phyloP scores from a whole-genome alignment of 1,139 yeast species.

The Sporopachydermia cereana region DNA sequence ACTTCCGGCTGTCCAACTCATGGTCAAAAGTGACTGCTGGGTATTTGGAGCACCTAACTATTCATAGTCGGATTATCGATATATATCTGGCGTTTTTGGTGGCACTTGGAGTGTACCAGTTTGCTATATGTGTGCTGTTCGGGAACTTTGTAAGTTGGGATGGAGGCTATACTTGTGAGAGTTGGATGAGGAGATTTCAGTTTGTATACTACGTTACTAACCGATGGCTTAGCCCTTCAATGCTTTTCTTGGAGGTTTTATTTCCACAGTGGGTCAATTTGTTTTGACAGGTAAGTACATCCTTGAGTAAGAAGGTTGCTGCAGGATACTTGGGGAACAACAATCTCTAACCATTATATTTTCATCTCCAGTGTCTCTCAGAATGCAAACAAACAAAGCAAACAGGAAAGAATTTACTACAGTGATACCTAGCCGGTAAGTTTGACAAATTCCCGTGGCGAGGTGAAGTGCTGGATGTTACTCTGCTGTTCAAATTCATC shows the following conservation, averaged over 20 bases:
- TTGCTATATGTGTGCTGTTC: slow-evolving; percentile 58
- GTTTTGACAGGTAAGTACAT: slow-evolving; percentile 46
- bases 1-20: too few relatives aligned
- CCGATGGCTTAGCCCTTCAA: slow-evolving; percentile 67
- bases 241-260: slow-evolving; percentile 90
- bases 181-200: background rate
- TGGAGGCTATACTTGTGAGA: background rate
- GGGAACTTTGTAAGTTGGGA: slow-evolving; percentile 52
- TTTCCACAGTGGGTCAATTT: slow-evolving; percentile 89
- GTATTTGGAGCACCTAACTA: background rate
- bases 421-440: slow-evolving; percentile 48
- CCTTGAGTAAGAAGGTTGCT: slow-evolving; percentile 6
- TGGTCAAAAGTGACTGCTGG: too few relatives aligned
- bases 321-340: background rate
- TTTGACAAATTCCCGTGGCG: background rate
- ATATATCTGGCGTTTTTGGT: slow-evolving; percentile 66
- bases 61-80: slow-evolving; percentile 50
- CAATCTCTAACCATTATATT: too few relatives aligned
- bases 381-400: slow-evolving; percentile 50
- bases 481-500: background rate
- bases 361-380: slow-evolving; percentile 38
- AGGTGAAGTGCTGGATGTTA: slow-evolving; percentile 6
- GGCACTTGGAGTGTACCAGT: slow-evolving; percentile 64
- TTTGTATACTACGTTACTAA: background rate
- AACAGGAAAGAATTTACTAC: slow-evolving; percentile 34